A percentile compares a stretch with the other conserved stretches of the same genome.
Evolutionary conservation across 345 rosid species (phyloP).

Genomic region (Lumnitzera littorea): DNA sequence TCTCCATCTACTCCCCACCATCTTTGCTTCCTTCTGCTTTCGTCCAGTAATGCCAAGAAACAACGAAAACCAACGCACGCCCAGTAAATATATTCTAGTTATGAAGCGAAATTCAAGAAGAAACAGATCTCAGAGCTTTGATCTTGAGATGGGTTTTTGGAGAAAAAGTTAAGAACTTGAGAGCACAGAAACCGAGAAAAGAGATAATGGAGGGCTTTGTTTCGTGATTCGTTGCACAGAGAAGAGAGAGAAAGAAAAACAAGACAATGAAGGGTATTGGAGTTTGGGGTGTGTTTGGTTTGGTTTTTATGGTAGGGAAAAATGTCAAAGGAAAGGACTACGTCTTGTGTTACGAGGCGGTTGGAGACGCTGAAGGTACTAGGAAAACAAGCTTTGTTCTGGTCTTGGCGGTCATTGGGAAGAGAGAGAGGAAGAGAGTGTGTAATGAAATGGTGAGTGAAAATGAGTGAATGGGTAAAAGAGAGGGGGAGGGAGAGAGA

Average conservation of each 20-base stretch:
- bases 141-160: neutral
- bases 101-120: neutral
- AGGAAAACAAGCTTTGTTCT: too few species aligned
- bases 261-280: neutral
- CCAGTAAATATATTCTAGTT: too few species aligned
- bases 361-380: too few species aligned
- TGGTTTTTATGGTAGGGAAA: too few species aligned
- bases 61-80: conserved; percentile 1
- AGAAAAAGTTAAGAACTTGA: conserved; percentile 17
- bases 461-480: conserved; percentile 1
- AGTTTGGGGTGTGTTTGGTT: neutral
- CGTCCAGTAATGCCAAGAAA: conserved; percentile 9
- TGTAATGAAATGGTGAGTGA: conserved; percentile 10
- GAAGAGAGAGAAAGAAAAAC: neutral
- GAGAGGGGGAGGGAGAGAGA: neutral
- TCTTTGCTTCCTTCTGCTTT: neutral
- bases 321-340: conserved; percentile 2
- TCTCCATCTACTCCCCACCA: conserved; percentile 75
- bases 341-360: neutral
- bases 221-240: neutral
- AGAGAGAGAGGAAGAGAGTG: conserved; percentile 9
- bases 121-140: neutral
- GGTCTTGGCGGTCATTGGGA: conserved; percentile 35
- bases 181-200: conserved; percentile 19
- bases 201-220: too few species aligned